Base-by-base conservation (phyloP, 306 rosid species). In the Cicer chorassanicum region DNA sequence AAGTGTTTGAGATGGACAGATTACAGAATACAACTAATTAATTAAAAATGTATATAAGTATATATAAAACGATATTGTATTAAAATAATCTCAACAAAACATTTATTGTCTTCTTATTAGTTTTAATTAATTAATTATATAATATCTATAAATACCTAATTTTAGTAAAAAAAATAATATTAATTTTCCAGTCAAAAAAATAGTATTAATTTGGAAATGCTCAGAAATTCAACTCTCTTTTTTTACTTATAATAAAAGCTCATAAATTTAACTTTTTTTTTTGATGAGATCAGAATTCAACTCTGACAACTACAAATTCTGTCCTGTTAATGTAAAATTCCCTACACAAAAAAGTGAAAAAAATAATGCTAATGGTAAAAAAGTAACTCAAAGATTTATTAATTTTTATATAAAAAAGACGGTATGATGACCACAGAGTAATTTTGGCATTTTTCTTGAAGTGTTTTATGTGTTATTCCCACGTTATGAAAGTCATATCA, bases 401-500 rank as follows among this genome's bases (percentile, higher is more conserved):
- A 7, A 4, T 10, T 57, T 19, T 49, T n/a, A 49, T 1, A 49
- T 1, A 48, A 9, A 21, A 59, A 60, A 34, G 63, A n/a, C 9
- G 19, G 18, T 34, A 14, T 14, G 14, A 50, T 7, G 56, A 50
- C 1, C 19, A 14, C 4, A 50, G 8, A 50, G 43, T 12, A 60
- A 11, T 29, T 10, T 5, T 24, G 15, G 54, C 4, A 16, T 39
- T 44, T 49, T 44, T 24, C 18, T 16, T 16, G 5, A 16, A 18
- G 18, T 15, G 49, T 9, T 65, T 42, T 65, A 9, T 42, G 36
- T 65, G 29, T 6, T 65, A 24, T 61, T 61, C 19, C 6, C 21
- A 40, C 13, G 39, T 16, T 65, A 65, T 66, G 55, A 66, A 44
- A 43, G 15, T 6, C 55, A 54, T 44, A 66, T 44, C 40, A 18